Percentiles rank a stretch among this genome's conserved stretches.
Evolutionary conservation across 2,329 filamentous ascomycete genomes (phyloP).

Genomic region (Penicillium sp.): DNA sequence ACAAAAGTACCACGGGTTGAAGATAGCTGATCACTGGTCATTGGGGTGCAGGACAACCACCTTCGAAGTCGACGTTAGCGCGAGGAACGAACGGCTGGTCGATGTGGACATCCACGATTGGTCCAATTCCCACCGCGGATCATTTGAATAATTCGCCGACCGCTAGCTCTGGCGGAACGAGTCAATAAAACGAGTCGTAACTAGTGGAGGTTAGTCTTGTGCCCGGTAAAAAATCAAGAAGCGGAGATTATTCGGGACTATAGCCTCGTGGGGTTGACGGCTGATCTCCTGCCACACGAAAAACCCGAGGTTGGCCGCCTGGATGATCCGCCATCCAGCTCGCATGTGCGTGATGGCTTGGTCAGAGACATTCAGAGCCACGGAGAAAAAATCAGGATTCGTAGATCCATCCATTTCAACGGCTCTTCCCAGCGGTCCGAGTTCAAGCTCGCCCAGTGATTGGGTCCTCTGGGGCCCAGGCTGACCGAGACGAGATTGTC

Average conservation of each 20-base stretch:
- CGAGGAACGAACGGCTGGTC: neutral
- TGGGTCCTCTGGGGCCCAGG: neutral
- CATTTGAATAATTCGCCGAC: constrained; percentile 21
- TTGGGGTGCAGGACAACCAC: neutral
- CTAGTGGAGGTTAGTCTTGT: neutral
- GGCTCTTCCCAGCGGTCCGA: constrained; percentile 1
- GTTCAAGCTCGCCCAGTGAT: neutral
- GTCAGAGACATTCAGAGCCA: neutral
- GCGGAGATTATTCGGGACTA: constrained; percentile 13
- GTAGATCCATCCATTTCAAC: neutral
- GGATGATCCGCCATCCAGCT: neutral
- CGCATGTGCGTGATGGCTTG: constrained; percentile 10
- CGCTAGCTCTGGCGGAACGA: neutral
- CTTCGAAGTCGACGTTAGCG: neutral
- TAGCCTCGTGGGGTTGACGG: constrained; percentile 12
- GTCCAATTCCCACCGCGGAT: constrained; percentile 10
- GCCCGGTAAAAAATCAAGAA: neutral
- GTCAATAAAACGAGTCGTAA: neutral
- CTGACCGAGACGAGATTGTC: neutral
- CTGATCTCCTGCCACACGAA: neutral
- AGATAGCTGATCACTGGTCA: neutral
- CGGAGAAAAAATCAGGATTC: neutral
- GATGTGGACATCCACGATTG: constrained; percentile 10
- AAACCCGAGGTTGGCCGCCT: constrained; percentile 3
- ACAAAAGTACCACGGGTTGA: neutral